Evolutionary conservation across 148 eudicot species (phyloP).

Genomic region (Cornus kousa): DNA sequence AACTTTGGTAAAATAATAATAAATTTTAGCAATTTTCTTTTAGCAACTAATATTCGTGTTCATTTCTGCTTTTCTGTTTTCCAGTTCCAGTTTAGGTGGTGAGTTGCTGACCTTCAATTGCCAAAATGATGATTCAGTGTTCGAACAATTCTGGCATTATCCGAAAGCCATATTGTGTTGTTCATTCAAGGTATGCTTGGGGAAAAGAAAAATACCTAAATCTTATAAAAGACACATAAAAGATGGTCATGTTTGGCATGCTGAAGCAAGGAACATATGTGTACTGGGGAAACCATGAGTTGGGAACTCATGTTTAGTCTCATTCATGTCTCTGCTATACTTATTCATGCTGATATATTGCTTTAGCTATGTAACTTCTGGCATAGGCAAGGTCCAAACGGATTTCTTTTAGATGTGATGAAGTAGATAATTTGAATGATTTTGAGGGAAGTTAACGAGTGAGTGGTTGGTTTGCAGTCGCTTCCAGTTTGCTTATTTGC

Average conservation of each 20-base stretch:
- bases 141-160: conserved; percentile 4
- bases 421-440: not conserved
- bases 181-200: conserved; percentile 1
- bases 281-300: not conserved
- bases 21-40: not conserved
- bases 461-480: conserved; percentile 5
- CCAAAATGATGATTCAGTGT: conserved; percentile 5
- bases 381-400: not conserved
- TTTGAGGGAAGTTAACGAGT: not conserved
- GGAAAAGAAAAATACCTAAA: not conserved
- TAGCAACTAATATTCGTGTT: not conserved
- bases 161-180: not conserved
- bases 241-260: not conserved
- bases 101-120: conserved; percentile 4
- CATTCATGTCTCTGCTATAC: not conserved
- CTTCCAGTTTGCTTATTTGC: conserved; percentile 7
- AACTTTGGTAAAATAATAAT: not conserved
- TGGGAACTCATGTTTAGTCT: not conserved
- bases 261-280: not conserved
- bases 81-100: not conserved
- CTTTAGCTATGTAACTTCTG: not conserved
- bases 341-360: not conserved
- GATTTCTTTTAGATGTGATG: not conserved
- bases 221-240: not conserved
- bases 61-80: not conserved